Evolutionary conservation across 345 rosid species (phyloP).

Genomic region (Citrus medica): DNA sequence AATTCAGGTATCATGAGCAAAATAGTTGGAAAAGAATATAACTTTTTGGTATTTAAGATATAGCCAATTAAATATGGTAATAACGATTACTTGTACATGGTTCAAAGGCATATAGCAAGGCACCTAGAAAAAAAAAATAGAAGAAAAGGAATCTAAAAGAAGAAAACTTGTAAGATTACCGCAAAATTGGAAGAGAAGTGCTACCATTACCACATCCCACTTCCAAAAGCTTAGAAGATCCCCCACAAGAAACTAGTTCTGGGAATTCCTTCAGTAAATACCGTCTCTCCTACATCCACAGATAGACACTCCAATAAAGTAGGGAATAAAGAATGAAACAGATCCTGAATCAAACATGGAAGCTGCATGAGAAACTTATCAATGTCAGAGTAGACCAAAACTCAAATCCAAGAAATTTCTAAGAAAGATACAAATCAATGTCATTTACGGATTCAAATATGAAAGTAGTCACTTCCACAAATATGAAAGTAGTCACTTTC

Average conservation of each 20-base stretch:
- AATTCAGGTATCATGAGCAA: neutral
- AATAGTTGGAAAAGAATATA: neutral
- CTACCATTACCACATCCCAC: constrained; percentile 96
- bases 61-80: neutral
- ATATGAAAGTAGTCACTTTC: neutral
- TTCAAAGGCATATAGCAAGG: neutral
- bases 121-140: neutral
- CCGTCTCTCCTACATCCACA: constrained; percentile 65
- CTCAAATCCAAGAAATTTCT: neutral
- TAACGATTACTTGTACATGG: neutral
- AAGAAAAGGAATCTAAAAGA: neutral
- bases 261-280: constrained; percentile 89
- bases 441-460: neutral
- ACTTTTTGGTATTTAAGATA: neutral
- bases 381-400: neutral
- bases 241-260: constrained; percentile 52
- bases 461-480: neutral
- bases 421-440: neutral
- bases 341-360: neutral
- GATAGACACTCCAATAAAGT: neutral
- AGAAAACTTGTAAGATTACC: constrained; percentile 33
- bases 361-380: neutral
- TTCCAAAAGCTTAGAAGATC: constrained; percentile 64
- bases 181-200: constrained; percentile 66
- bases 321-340: neutral